Percentiles rank a stretch among this genome's conserved stretches.
Conservation (phyloP, 1,284 basidiomycete genomes). For the Trichosporon faecale region DNA sequence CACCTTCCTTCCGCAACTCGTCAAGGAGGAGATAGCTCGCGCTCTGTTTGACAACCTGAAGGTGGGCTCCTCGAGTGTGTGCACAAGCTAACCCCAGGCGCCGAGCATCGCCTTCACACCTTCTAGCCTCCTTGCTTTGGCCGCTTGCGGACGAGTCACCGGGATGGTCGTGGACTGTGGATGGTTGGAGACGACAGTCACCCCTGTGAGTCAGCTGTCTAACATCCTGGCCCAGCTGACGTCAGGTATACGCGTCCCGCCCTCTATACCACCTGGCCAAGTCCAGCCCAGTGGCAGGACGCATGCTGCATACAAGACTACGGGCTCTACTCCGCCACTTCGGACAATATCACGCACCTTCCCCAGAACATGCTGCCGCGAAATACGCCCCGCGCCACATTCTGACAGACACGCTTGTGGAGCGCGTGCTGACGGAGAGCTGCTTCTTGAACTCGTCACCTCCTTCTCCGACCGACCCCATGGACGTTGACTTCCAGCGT, state of each 20-base stretch:
- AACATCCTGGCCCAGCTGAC: neutral
- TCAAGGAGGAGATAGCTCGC: constrained; percentile 82
- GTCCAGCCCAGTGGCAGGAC: constrained; percentile 78
- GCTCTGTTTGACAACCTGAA: constrained; percentile 87
- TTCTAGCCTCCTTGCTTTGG: constrained; percentile 75
- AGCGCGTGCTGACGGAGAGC: constrained; percentile 42
- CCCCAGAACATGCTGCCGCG: neutral
- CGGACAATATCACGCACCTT: constrained; percentile 48
- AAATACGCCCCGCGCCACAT: constrained; percentile 17
- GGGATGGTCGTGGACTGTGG: constrained; percentile 91
- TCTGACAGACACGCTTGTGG: constrained; percentile 34
- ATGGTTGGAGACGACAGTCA: constrained; percentile 78
- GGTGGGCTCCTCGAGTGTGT: constrained; percentile 53
- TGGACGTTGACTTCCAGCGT: neutral
- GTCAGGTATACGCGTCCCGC: constrained; percentile 79
- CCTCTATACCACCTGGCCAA: constrained; percentile 76
- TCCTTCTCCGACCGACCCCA: neutral
- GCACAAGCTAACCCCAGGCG: constrained; percentile 58
- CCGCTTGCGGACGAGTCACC: constrained; percentile 81
- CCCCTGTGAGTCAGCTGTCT: constrained; percentile 74
- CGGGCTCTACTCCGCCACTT: constrained; percentile 73
- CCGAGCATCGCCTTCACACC: constrained; percentile 90
- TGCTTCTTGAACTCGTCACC: constrained; percentile 36
- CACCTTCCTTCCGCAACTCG: constrained; percentile 74
- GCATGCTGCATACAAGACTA: constrained; percentile 69